Base-by-base conservation (phyloP, 1,284 basidiomycete genomes). In the Apiotrichum akiyoshidainum region DNA sequence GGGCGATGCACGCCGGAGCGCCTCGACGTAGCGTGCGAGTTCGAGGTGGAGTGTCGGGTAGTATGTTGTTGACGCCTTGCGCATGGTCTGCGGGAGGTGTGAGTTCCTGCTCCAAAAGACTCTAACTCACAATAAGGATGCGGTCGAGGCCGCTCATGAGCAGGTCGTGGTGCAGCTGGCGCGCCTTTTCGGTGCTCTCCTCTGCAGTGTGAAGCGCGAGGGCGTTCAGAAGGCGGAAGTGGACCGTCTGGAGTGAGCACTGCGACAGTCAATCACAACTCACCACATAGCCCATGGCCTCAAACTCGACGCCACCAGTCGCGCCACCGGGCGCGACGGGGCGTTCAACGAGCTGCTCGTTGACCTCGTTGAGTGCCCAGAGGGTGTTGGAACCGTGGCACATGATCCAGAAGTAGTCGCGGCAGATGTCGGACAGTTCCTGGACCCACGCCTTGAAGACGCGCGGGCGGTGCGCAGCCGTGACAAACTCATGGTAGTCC, bases 341-440 rank as follows among this genome's bases (percentile, higher is more conserved):
- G 68, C 87, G 89, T 77, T 93, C 91, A 5, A 94, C 90, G 56
- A 85, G 84, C 2, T 80, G 84, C 71, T 91, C 87, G 68, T 97
- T 89, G 0, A 90, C 86, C 66, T 92, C 87, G 7, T 82, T 78
- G 31, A 94, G 79, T 17, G 86, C 81, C 93, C 93, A 97, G 47
- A 95, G 86, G 1, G 86, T 85, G 71, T 99, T 99, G 68, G 88
- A 88, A 2, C 89, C 87, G 74, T 99, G 96, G 73, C 95, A 98
- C 79, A 98, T 98, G 55, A 99, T 89, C 77, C 95, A 98, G 77
- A 98, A 98, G 79, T 96, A 98, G 74, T 99, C 95, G 19, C 92
- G 80, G 71, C 93, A 94, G 2, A 95, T 82, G 65, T 94, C 91
- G 11, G 85, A 87, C 40, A 98, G 80, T 73, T 98, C 94, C 67